Conservation (phyloP, 2,329 filamentous ascomycete genomes). For the Fusarium globosum region DNA sequence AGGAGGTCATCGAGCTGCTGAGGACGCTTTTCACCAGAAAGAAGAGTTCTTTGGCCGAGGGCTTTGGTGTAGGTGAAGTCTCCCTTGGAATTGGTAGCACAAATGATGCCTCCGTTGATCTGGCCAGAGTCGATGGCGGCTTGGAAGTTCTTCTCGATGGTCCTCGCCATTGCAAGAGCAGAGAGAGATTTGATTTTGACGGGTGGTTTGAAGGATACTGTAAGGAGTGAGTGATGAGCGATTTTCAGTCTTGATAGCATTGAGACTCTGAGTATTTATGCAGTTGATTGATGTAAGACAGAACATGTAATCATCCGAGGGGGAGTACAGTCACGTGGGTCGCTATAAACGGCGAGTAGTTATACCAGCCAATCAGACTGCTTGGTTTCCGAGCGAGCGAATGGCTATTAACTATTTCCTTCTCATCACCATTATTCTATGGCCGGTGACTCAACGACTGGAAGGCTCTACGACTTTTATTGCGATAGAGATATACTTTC, state of each 20-base stretch:
- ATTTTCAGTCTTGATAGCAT: background rate
- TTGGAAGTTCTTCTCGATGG: slow-evolving; percentile 54
- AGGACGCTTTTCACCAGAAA: slow-evolving; percentile 53
- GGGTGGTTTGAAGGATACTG: accelerated
- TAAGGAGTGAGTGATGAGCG: accelerated
- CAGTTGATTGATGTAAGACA: slow-evolving; percentile 4
- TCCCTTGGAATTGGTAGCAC: slow-evolving; percentile 52
- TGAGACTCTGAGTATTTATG: background rate
- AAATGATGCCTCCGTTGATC: slow-evolving; percentile 57
- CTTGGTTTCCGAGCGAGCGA: slow-evolving; percentile 10
- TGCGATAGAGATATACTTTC: accelerated
- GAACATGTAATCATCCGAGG: background rate
- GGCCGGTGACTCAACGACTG: background rate
- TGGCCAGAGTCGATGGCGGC: slow-evolving; percentile 56
- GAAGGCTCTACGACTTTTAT: accelerated
- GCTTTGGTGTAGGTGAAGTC: slow-evolving; percentile 54
- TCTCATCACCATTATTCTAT: no score
- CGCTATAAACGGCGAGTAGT: no score
- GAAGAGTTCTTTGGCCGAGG: slow-evolving; percentile 54
- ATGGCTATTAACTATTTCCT: background rate
- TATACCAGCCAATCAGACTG: background rate
- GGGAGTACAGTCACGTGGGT: background rate
- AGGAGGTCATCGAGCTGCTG: slow-evolving; percentile 52
- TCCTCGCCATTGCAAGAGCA: slow-evolving; percentile 32
- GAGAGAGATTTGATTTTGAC: background rate